Evolutionary conservation across 2,329 filamentous ascomycete species (phyloP).

Genomic region (Paraphoma chrysanthemicola): DNA sequence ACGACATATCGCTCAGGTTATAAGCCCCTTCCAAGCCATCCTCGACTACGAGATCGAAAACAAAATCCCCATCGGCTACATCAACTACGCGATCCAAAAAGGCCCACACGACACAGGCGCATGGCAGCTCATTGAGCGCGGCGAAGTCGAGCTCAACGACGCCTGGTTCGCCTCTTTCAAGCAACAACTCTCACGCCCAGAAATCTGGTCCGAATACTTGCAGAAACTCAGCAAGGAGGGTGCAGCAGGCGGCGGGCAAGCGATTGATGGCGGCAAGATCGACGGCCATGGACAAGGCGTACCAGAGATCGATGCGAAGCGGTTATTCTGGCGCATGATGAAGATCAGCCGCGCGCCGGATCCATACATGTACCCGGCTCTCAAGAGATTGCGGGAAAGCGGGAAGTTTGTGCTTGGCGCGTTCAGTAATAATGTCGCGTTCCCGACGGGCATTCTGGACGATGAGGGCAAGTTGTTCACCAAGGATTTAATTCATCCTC

Average conservation of each 20-base stretch:
- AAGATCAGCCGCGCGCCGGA: slow-evolving; percentile 72
- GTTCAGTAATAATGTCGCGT: slow-evolving; percentile 88
- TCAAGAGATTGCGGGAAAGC: slow-evolving; percentile 68
- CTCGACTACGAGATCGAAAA: slow-evolving; percentile 83
- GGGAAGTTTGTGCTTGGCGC: slow-evolving; percentile 67
- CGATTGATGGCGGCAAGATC: slow-evolving; percentile 51
- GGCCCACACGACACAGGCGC: slow-evolving; percentile 74
- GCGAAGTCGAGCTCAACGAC: slow-evolving; percentile 76
- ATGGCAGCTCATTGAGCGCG: slow-evolving; percentile 89
- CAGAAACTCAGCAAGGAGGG: slow-evolving; percentile 30
- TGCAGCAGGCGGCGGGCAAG: slow-evolving; percentile 37
- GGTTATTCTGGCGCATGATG: slow-evolving; percentile 95
- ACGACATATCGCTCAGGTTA: slow-evolving; percentile 71
- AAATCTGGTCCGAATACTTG: slow-evolving; percentile 72
- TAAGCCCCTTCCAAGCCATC: slow-evolving; percentile 92
- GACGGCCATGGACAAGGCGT: slow-evolving; percentile 51
- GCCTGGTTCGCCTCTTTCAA: slow-evolving; percentile 80
- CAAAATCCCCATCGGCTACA: slow-evolving; percentile 83
- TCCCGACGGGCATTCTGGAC: slow-evolving; percentile 76
- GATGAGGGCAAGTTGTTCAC: slow-evolving; percentile 56
- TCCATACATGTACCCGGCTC: slow-evolving; percentile 86
- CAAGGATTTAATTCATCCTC: slow-evolving; percentile 38
- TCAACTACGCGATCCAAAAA: slow-evolving; percentile 87
- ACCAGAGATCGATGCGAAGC: slow-evolving; percentile 77
- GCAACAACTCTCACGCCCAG: slow-evolving; percentile 70